Conservation (phyloP, 2,329 filamentous ascomycete genomes). For the Clarireedia paspali region DNA sequence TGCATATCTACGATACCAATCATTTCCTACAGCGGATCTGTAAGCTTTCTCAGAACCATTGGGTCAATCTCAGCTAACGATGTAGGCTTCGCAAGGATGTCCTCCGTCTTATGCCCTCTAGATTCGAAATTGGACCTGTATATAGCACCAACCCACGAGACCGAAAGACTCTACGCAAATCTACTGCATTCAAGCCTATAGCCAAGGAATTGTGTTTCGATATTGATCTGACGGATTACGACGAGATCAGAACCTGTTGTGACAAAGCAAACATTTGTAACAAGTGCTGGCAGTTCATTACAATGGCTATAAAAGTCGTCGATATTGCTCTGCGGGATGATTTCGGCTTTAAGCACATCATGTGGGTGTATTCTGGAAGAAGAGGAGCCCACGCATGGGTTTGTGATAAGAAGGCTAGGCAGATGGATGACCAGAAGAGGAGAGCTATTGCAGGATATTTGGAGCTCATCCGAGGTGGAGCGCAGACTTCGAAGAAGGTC, state of each 20-base stretch:
- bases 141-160: constrained; percentile 93
- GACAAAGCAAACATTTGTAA: constrained; percentile 86
- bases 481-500: constrained; percentile 79
- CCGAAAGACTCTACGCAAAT: constrained; percentile 76
- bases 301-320: constrained; percentile 93
- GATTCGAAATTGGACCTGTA: constrained; percentile 98
- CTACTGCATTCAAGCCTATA: constrained; percentile 74
- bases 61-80: constrained; percentile 15
- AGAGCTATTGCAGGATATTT: constrained; percentile 83
- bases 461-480: constrained; percentile 80
- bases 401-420: constrained; percentile 79
- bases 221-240: constrained; percentile 99
- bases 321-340: constrained; percentile 83
- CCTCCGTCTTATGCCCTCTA: constrained; percentile 75
- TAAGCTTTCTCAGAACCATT: constrained; percentile 28
- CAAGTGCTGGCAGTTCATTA: constrained; percentile 96
- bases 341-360: constrained; percentile 92
- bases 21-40: constrained; percentile 59
- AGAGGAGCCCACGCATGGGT: constrained; percentile 98
- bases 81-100: constrained; percentile 81
- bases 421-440: constrained; percentile 78
- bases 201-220: constrained; percentile 96
- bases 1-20: constrained; percentile 87
- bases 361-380: constrained; percentile 98
- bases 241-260: constrained; percentile 93